These are phyloP conservation scores for Colletotrichum lini DNA, from an alignment of 2,329 filamentous ascomycete species.

Conservation along the genomic window DNA sequence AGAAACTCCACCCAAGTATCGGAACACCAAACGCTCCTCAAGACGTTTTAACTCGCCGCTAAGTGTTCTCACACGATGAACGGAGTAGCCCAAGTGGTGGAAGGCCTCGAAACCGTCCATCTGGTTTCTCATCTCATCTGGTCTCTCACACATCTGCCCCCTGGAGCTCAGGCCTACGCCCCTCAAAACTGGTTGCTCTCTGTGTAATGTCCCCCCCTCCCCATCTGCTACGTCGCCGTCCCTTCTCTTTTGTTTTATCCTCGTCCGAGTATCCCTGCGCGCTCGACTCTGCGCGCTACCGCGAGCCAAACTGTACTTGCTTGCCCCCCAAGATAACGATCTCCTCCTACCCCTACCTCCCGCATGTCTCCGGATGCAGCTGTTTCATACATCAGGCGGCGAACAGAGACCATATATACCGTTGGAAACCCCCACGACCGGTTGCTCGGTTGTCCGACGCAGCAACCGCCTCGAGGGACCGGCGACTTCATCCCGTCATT, in stretches of 20 bases:
- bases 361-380: background rate
- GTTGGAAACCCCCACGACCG: background rate
- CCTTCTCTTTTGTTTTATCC: constrained; percentile 28
- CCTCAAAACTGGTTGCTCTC: constrained; percentile 2
- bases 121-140: constrained; percentile 28
- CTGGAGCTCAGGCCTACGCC: constrained; percentile 18
- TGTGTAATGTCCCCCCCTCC: background rate
- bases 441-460: background rate
- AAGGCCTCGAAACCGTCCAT: background rate
- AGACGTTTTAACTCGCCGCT: no score
- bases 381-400: constrained; percentile 31
- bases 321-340: constrained; percentile 26
- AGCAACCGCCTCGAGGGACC: background rate
- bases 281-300: background rate
- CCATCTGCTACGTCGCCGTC: constrained; percentile 21
- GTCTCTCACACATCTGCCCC: constrained; percentile 23
- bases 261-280: constrained; percentile 30
- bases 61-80: background rate
- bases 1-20: constrained; percentile 7
- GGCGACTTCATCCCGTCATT: background rate
- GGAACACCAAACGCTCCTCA: background rate
- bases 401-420: constrained; percentile 23
- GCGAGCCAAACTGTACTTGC: constrained; percentile 14
- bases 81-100: background rate
- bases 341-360: constrained; percentile 18